Conservation (phyloP, 768 basidiomycete species). For the Lentinula edodes region DNA sequence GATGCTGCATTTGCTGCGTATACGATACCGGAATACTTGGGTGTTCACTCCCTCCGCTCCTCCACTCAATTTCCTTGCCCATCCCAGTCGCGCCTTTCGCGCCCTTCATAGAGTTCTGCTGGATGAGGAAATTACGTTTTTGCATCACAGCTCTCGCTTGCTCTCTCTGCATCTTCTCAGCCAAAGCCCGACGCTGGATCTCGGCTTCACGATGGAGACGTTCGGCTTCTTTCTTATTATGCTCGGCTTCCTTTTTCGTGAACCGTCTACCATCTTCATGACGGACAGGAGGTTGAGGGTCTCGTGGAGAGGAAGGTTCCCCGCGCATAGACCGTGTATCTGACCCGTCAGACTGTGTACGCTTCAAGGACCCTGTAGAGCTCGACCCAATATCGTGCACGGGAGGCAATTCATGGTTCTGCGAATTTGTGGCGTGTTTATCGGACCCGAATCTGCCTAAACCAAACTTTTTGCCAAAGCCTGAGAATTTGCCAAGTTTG, state of each 20-base stretch:
- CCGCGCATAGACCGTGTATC: conserved; percentile 43
- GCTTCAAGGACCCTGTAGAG: conserved; percentile 64
- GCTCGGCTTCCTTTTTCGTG: conserved; percentile 29
- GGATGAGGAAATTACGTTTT: conserved; percentile 76
- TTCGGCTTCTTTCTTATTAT: conserved; percentile 76
- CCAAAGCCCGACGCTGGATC: conserved; percentile 73
- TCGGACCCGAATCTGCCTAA: conserved; percentile 52
- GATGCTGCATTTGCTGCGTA: conserved; percentile 29
- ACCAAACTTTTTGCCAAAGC: conserved; percentile 62
- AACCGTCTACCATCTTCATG: neutral
- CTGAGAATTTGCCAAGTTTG: conserved; percentile 52
- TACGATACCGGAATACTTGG: conserved; percentile 34
- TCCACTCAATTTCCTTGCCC: conserved; percentile 50
- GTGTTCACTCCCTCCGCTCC: conserved; percentile 35
- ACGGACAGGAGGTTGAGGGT: conserved; percentile 14
- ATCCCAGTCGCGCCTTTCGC: neutral
- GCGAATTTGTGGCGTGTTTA: conserved; percentile 74
- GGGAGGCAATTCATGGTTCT: conserved; percentile 57
- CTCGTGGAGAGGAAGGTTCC: conserved; percentile 40
- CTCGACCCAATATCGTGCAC: conserved; percentile 56
- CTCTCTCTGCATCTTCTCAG: conserved; percentile 71
- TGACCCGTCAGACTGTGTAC: conserved; percentile 72
- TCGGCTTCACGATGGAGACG: conserved; percentile 77
- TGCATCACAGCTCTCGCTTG: conserved; percentile 90
- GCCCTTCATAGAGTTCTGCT: conserved; percentile 41